These are phyloP conservation scores for Wallacemonas sp. DNA, from an alignment of 208 protist genomes.

Conservation along the genomic window DNA sequence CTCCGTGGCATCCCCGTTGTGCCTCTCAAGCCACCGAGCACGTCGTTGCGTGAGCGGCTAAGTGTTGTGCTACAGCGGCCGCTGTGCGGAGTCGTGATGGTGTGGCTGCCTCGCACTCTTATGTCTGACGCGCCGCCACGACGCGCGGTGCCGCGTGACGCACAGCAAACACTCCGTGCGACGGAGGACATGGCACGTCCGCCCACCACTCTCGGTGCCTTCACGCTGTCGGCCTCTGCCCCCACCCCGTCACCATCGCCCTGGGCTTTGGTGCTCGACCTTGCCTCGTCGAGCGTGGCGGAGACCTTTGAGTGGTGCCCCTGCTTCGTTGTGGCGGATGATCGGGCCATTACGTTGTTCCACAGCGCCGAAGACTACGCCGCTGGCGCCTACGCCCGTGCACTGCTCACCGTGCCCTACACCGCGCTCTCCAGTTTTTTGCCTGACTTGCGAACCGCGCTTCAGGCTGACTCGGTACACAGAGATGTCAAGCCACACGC, in stretches of 20 bases:
- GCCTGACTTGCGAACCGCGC: conserved; percentile 23
- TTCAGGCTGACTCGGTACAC: neutral
- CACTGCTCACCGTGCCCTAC: conserved; percentile 37
- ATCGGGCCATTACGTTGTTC: conserved; percentile 31
- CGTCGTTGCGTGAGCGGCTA: neutral
- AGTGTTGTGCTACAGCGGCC: neutral
- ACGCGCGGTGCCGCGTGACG: neutral
- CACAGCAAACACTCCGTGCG: too few species aligned
- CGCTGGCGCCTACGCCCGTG: conserved; percentile 26
- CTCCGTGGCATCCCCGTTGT: neutral
- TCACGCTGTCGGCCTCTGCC: conserved; percentile 10
- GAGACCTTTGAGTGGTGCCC: conserved; percentile 20
- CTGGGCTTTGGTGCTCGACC: neutral
- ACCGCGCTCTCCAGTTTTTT: conserved; percentile 39
- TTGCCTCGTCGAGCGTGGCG: neutral
- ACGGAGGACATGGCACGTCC: too few species aligned
- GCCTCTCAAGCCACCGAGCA: neutral
- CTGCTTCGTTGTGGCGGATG: conserved; percentile 48
- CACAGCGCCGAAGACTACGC: conserved; percentile 35
- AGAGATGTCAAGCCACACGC: too few species aligned
- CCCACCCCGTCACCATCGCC: conserved; percentile 5
- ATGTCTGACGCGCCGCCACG: too few species aligned
- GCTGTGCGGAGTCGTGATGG: neutral
- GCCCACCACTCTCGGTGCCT: too few species aligned
- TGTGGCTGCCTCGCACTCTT: conserved; percentile 15